Percentiles rank a stretch among this genome's conserved stretches.
These are phyloP conservation scores for Gentiana straminea DNA, from an alignment of 257 asterid genomes.

Conservation along the genomic window DNA sequence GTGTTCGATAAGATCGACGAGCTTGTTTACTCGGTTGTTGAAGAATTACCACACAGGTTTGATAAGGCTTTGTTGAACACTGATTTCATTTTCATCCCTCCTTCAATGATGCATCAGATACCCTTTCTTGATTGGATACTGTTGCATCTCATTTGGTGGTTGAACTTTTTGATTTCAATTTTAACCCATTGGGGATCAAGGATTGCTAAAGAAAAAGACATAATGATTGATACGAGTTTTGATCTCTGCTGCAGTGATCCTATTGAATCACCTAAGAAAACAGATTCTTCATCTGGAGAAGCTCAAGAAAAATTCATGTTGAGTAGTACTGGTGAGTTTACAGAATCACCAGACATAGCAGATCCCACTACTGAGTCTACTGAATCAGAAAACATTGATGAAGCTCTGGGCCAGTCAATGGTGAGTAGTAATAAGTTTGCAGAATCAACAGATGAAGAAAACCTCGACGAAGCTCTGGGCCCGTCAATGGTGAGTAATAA, in stretches of 20 bases:
- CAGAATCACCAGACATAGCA: too few species aligned
- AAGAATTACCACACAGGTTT: conserved; percentile 27
- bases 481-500: too few species aligned
- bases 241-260: not conserved
- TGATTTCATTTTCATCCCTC: not conserved
- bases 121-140: conserved; percentile 31
- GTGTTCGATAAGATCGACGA: conserved; percentile 37
- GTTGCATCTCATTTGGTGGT: conserved; percentile 19
- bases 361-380: too few species aligned
- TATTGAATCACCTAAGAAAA: not conserved
- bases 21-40: conserved; percentile 21
- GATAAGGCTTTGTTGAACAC: conserved; percentile 19
- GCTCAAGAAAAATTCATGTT: too few species aligned
- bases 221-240: conserved; percentile 19
- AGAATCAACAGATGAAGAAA: too few species aligned
- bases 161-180: conserved; percentile 14
- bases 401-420: too few species aligned
- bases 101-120: conserved; percentile 16
- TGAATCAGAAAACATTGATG: too few species aligned
- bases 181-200: conserved; percentile 14
- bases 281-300: not conserved
- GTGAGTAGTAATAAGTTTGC: too few species aligned
- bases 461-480: too few species aligned
- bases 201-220: conserved; percentile 32
- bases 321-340: too few species aligned